Conservation (phyloP, 1,139 yeast genomes). For the Yamadazyma taylorii region DNA sequence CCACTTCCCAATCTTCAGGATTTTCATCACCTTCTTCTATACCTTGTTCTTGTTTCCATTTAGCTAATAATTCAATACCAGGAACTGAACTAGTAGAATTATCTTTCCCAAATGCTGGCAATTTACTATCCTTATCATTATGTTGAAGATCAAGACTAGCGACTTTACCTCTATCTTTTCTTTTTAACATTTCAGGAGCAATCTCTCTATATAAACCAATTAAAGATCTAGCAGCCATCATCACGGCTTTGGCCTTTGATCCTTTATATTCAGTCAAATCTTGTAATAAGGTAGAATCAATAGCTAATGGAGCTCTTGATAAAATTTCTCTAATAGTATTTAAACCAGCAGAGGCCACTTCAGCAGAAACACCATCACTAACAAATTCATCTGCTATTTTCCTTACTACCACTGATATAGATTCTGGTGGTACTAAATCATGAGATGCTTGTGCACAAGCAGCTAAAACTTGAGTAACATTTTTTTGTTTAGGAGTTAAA, state of each 20-base stretch:
- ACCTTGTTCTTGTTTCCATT: slow-evolving; percentile 81
- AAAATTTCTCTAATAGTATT: slow-evolving; percentile 92
- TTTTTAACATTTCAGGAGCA: slow-evolving; percentile 91
- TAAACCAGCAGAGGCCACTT: slow-evolving; percentile 96
- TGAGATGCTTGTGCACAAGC: slow-evolving; percentile 97
- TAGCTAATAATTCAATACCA: slow-evolving; percentile 84
- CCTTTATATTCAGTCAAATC: slow-evolving; percentile 90
- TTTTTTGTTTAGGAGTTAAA: slow-evolving; percentile 88
- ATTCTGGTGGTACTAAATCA: slow-evolving; percentile 95
- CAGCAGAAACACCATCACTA: slow-evolving; percentile 96
- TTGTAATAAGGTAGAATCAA: slow-evolving; percentile 80
- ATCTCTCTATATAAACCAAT: slow-evolving; percentile 85
- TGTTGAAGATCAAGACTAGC: slow-evolving; percentile 80
- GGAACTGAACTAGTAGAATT: slow-evolving; percentile 67
- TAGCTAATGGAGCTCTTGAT: slow-evolving; percentile 90
- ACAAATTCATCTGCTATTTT: slow-evolving; percentile 97
- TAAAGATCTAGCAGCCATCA: slow-evolving; percentile 92
- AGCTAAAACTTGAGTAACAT: slow-evolving; percentile 95
- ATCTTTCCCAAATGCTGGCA: slow-evolving; percentile 76
- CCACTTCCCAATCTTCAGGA: slow-evolving; percentile 46
- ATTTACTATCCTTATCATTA: slow-evolving; percentile 39
- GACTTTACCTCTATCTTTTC: slow-evolving; percentile 88
- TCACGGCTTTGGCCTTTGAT: slow-evolving; percentile 89
- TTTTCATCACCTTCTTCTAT: slow-evolving; percentile 43
- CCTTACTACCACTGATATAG: slow-evolving; percentile 72